These are phyloP conservation scores for Auriscalpium microsporum DNA, from an alignment of 768 basidiomycete species.

Conservation along the genomic window DNA sequence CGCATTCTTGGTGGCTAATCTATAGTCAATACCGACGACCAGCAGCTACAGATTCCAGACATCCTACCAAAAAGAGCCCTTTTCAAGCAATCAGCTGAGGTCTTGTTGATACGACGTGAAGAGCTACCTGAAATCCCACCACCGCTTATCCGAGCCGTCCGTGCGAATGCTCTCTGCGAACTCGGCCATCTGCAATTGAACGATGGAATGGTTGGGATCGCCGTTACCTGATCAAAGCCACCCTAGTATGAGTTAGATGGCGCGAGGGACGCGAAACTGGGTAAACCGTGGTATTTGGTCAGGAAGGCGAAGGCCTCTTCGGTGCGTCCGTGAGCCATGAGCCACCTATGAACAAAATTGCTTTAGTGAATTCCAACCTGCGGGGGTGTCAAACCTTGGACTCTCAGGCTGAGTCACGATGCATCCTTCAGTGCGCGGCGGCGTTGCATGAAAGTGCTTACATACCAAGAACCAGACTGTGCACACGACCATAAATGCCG, in stretches of 20 bases:
- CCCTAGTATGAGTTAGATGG: neutral
- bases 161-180: conserved; percentile 2
- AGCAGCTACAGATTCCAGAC: neutral
- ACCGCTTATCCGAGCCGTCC: conserved; percentile 1
- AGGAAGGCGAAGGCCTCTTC: neutral
- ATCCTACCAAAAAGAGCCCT: neutral
- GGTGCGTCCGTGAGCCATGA: conserved; percentile 1
- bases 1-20: neutral
- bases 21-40: neutral
- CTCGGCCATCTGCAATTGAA: neutral
- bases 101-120: neutral
- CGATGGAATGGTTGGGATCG: neutral
- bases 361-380: neutral
- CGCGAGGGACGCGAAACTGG: neutral
- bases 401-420: neutral
- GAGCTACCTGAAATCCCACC: neutral
- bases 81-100: neutral
- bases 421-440: neutral
- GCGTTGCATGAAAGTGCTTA: neutral
- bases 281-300: neutral
- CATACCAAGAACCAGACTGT: conserved; percentile 1
- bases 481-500: neutral
- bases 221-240: neutral
- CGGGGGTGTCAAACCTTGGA: neutral
- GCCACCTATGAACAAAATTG: neutral